Evolutionary conservation across 176 grass and related monocot genomes (phyloP).

Genomic region (Oryza meridionalis): DNA sequence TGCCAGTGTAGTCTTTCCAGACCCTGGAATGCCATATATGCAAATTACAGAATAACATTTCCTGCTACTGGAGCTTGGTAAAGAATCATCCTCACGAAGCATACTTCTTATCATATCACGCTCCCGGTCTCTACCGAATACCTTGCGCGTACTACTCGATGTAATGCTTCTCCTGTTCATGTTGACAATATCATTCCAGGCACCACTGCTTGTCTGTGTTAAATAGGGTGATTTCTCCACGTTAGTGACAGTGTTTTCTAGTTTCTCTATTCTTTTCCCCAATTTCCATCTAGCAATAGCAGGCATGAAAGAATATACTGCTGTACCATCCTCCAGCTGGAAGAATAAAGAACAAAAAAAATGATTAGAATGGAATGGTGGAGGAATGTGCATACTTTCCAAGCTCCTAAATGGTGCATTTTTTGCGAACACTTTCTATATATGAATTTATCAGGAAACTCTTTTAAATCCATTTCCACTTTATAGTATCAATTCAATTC

Average conservation of each 20-base stretch:
- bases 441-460: no score
- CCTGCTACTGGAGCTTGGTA: background rate
- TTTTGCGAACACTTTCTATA: no score
- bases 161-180: conserved; percentile 23
- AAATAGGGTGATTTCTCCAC: background rate
- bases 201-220: background rate
- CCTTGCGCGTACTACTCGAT: background rate
- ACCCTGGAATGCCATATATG: conserved; percentile 29
- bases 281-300: background rate
- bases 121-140: conserved; percentile 19
- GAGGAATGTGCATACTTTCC: no score
- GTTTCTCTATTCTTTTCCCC: conserved; percentile 19
- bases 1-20: conserved; percentile 43
- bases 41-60: conserved; percentile 27
- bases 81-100: background rate
- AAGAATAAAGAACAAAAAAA: background rate
- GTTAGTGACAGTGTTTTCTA: conserved; percentile 14
- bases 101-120: background rate
- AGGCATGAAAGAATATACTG: background rate
- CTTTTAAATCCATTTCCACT: no score
- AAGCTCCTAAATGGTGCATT: no score
- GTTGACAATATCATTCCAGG: background rate
- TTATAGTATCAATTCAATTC: no score
- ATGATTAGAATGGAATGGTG: background rate
- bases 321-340: background rate